Evolutionary conservation across 106 monocot species (phyloP).

Genomic region (Amphibolis antarctica): DNA sequence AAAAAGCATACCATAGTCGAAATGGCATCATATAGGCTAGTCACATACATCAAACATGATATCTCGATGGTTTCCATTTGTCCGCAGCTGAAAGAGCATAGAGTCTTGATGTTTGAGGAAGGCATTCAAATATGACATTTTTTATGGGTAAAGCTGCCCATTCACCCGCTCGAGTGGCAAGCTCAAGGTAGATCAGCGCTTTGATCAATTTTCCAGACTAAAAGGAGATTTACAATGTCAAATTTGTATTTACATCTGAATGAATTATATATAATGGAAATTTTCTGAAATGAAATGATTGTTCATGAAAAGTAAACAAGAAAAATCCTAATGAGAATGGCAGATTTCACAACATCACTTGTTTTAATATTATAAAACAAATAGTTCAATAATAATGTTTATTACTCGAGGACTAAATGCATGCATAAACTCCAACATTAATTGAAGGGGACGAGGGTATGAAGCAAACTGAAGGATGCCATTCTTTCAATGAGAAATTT

Average conservation of each 20-base stretch:
- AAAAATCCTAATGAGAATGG: too few species aligned
- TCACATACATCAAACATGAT: background rate
- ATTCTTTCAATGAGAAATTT: too few species aligned
- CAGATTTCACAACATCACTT: too few species aligned
- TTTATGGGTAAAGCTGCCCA: slow-evolving; percentile 29
- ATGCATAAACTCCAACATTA: too few species aligned
- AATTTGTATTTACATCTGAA: background rate
- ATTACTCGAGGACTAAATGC: too few species aligned
- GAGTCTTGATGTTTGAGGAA: slow-evolving; percentile 16
- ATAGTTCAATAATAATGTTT: too few species aligned
- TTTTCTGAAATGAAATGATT: background rate
- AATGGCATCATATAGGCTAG: too few species aligned
- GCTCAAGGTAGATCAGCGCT: slow-evolving; percentile 42
- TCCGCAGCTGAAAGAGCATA: slow-evolving; percentile 27
- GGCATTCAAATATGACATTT: slow-evolving; percentile 21
- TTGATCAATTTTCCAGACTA: slow-evolving; percentile 35
- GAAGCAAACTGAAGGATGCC: too few species aligned
- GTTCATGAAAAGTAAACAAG: too few species aligned
- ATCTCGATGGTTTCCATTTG: slow-evolving; percentile 17
- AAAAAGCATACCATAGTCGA: too few species aligned
- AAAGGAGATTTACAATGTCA: background rate
- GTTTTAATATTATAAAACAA: too few species aligned
- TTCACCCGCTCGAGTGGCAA: slow-evolving; percentile 46
- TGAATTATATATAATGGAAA: background rate
- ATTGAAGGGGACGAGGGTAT: too few species aligned